Evolutionary conservation across 2,329 filamentous ascomycete genomes (phyloP).

Genomic region (Fusarium marasasianum): DNA sequence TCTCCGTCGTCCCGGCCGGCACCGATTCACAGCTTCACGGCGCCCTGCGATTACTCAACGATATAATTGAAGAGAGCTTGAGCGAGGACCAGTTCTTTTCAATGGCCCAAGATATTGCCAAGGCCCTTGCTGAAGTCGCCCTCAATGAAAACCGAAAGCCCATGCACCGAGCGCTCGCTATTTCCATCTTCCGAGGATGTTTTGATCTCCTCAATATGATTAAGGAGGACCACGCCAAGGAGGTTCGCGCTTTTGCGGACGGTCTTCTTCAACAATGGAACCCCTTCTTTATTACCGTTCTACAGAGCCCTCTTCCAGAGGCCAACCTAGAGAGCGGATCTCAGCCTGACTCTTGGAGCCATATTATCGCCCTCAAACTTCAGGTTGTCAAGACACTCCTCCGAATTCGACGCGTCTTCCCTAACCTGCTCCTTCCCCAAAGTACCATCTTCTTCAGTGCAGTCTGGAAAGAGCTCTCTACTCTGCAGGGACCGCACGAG

Average conservation of each 20-base stretch:
- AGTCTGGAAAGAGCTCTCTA: constrained; percentile 87
- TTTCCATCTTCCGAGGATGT: constrained; percentile 89
- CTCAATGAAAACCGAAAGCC: constrained; percentile 78
- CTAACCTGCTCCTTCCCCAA: constrained; percentile 82
- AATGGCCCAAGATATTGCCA: constrained; percentile 86
- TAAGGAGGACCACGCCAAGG: constrained; percentile 87
- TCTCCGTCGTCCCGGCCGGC: constrained; percentile 79
- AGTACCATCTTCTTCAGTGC: constrained; percentile 84
- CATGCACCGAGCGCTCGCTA: constrained; percentile 81
- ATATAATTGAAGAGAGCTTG: constrained; percentile 92
- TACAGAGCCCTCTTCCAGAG: constrained; percentile 80
- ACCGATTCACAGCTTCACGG: constrained; percentile 86
- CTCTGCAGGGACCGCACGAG: constrained; percentile 77
- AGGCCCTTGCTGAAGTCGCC: constrained; percentile 83
- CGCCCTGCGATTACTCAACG: constrained; percentile 84
- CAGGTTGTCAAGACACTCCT: constrained; percentile 95
- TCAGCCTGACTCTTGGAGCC: constrained; percentile 78
- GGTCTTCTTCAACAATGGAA: constrained; percentile 86
- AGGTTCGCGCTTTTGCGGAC: constrained; percentile 89
- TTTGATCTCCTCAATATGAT: constrained; percentile 98
- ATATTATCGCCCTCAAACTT: constrained; percentile 85
- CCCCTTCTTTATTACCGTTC: constrained; percentile 83
- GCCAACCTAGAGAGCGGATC: constrained; percentile 56
- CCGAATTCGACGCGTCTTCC: constrained; percentile 86
- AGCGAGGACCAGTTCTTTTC: constrained; percentile 95